These are phyloP conservation scores for Cyclanthera cordifolia DNA, from an alignment of 306 rosid genomes.

Conservation along the genomic window DNA sequence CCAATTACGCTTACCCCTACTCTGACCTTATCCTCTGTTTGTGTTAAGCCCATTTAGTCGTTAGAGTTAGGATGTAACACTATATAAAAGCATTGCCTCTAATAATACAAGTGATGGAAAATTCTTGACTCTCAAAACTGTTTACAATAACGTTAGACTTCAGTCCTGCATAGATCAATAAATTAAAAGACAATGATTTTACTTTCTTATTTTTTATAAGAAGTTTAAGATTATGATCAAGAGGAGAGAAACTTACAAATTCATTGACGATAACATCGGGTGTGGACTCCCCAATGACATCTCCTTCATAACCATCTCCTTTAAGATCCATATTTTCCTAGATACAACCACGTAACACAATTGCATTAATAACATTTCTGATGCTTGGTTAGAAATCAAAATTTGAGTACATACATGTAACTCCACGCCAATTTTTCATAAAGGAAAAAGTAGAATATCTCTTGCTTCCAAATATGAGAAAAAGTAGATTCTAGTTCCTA, in stretches of 20 bases:
- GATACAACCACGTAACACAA: conserved; percentile 12
- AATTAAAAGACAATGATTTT: not conserved
- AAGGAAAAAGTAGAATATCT: not conserved
- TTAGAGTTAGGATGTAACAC: no score
- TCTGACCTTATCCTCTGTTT: no score
- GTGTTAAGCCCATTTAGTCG: no score
- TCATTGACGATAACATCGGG: conserved; percentile 85
- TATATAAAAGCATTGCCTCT: no score
- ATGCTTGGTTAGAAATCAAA: not conserved
- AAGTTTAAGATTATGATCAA: not conserved
- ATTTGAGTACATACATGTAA: not conserved
- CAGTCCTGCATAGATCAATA: not conserved
- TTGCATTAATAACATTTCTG: not conserved
- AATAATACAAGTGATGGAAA: no score
- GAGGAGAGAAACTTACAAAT: conserved; percentile 44
- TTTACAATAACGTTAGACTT: no score
- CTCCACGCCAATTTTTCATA: not conserved
- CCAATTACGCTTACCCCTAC: no score
- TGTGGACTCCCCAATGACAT: conserved; percentile 83
- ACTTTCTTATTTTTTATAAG: no score
- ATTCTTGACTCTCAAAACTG: no score
- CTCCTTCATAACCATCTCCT: conserved; percentile 71
- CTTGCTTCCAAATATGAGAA: not conserved
- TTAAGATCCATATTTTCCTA: conserved; percentile 72
- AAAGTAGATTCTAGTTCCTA: conserved; percentile 5